Conservation (phyloP, 495 filamentous ascomycete species). For the Aspergillus carlsbadensis region DNA sequence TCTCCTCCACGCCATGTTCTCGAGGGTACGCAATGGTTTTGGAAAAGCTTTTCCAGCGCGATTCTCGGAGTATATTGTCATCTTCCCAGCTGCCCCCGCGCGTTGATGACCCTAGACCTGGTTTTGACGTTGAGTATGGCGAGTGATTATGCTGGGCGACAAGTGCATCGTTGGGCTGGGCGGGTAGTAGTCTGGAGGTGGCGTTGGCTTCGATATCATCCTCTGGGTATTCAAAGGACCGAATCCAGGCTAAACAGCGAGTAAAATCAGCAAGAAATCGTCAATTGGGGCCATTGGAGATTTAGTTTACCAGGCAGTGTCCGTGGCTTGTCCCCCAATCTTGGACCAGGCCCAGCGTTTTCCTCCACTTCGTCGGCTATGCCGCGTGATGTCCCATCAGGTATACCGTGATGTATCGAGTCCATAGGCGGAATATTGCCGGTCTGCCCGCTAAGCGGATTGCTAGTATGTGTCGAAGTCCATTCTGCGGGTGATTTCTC, state of each 20-base stretch:
- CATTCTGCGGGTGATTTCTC: slow-evolving; percentile 24
- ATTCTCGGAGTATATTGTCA: slow-evolving; percentile 36
- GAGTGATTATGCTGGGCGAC: slow-evolving; percentile 61
- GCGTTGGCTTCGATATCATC: slow-evolving; percentile 31
- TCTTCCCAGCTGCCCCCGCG: slow-evolving; percentile 17
- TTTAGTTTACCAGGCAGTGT: slow-evolving; percentile 35
- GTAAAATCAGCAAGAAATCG: slow-evolving; percentile 13
- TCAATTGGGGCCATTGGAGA: neutral
- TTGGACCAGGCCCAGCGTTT: slow-evolving; percentile 14
- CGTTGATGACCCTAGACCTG: slow-evolving; percentile 11
- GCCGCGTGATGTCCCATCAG: slow-evolving; percentile 20
- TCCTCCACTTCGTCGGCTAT: slow-evolving; percentile 20
- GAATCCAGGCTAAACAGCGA: slow-evolving; percentile 37
- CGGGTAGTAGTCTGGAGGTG: slow-evolving; percentile 38
- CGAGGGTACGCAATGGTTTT: slow-evolving; percentile 54
- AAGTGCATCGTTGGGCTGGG: slow-evolving; percentile 49
- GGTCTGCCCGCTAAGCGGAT: slow-evolving; percentile 15
- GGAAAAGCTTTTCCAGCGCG: slow-evolving; percentile 62
- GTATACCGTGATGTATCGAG: slow-evolving; percentile 20
- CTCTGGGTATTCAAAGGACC: slow-evolving; percentile 32
- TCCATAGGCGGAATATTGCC: slow-evolving; percentile 24
- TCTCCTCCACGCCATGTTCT: slow-evolving; percentile 44
- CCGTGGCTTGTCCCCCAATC: slow-evolving; percentile 18
- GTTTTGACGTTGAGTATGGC: slow-evolving; percentile 41
- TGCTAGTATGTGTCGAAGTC: slow-evolving; percentile 13